phyloP scores from a whole-genome alignment of 164 flowering plant species.

The Liquidambar formosana region DNA sequence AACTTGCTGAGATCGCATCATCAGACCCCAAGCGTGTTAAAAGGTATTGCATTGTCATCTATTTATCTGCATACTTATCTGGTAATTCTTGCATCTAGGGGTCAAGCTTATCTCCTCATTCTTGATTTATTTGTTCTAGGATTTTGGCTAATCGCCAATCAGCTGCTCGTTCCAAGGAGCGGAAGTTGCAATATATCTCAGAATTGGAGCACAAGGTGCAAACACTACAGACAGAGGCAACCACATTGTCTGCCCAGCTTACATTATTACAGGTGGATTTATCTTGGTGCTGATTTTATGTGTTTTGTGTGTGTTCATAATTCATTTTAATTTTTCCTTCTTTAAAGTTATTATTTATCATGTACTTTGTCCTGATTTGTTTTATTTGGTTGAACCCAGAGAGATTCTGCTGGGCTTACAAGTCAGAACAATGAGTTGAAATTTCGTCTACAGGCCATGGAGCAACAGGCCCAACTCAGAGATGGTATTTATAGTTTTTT shows the following conservation, averaged over 20 bases:
- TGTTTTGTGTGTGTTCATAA: not conserved
- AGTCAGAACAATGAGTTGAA: conserved; percentile 61
- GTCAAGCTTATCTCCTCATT: not conserved
- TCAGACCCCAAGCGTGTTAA: conserved; percentile 73
- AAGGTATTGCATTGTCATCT: conserved; percentile 37
- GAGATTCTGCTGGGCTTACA: conserved; percentile 54
- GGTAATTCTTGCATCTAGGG: not conserved
- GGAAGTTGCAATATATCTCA: conserved; percentile 33
- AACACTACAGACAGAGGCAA: conserved; percentile 38
- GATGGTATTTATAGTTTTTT: conserved; percentile 38
- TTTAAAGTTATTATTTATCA: too few species aligned
- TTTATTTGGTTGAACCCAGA: conserved; percentile 24
- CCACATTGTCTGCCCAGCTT: conserved; percentile 38
- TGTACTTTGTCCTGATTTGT: not conserved
- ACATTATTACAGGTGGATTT: conserved; percentile 33
- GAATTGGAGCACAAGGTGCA: conserved; percentile 46
- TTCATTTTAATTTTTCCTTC: not conserved
- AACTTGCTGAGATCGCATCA: conserved; percentile 62
- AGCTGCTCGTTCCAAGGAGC: conserved; percentile 43
- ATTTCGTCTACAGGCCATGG: conserved; percentile 68
- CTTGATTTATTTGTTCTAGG: conserved; percentile 14
- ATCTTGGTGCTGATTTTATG: not conserved
- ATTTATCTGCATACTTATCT: not conserved
- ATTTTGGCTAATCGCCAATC: conserved; percentile 44
- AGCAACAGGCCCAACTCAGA: conserved; percentile 64